A percentile compares a stretch with the other conserved stretches of the same genome.
phyloP scores from a whole-genome alignment of 2,329 filamentous ascomycete genomes.

The Clonostachys solani region DNA sequence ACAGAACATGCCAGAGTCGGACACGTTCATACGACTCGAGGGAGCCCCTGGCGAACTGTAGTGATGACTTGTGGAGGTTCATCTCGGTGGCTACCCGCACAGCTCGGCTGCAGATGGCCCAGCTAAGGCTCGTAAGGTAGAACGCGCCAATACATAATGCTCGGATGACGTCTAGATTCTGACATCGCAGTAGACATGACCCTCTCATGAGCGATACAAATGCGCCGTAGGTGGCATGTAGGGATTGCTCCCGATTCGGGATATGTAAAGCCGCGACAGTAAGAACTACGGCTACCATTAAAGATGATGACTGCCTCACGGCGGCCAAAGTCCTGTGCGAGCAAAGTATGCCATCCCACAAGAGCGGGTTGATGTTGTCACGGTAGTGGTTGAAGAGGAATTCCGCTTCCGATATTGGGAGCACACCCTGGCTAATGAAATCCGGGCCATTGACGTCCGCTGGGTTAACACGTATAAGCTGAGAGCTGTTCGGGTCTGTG shows the following conservation, averaged over 20 bases:
- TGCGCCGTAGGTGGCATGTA: conserved; percentile 7
- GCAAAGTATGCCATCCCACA: conserved; percentile 11
- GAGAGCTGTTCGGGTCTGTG: conserved; percentile 7
- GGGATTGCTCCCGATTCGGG: conserved; percentile 6
- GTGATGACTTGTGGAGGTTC: conserved; percentile 28
- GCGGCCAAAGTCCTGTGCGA: conserved; percentile 8
- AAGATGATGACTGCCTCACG: conserved; percentile 10
- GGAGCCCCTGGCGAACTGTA: conserved; percentile 23
- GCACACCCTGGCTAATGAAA: conserved; percentile 10
- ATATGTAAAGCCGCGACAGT: conserved; percentile 12
- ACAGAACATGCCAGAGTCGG: conserved; percentile 30
- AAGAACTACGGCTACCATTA: conserved; percentile 10
- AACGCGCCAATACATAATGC: conserved; percentile 30
- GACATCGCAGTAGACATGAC: conserved; percentile 17
- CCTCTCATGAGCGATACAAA: conserved; percentile 9
- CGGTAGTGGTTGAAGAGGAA: conserved; percentile 12
- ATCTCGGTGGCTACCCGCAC: conserved; percentile 31
- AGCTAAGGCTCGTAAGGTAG: conserved; percentile 30
- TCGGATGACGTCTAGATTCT: conserved; percentile 28
- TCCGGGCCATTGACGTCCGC: conserved; percentile 9
- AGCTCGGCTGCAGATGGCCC: conserved; percentile 28
- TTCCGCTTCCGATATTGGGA: conserved; percentile 9
- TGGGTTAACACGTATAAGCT: conserved; percentile 10
- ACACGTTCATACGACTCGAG: conserved; percentile 25
- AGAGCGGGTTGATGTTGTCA: conserved; percentile 9